Evolutionary conservation across 768 basidiomycete species (phyloP).

Genomic region (Terana coerulea): DNA sequence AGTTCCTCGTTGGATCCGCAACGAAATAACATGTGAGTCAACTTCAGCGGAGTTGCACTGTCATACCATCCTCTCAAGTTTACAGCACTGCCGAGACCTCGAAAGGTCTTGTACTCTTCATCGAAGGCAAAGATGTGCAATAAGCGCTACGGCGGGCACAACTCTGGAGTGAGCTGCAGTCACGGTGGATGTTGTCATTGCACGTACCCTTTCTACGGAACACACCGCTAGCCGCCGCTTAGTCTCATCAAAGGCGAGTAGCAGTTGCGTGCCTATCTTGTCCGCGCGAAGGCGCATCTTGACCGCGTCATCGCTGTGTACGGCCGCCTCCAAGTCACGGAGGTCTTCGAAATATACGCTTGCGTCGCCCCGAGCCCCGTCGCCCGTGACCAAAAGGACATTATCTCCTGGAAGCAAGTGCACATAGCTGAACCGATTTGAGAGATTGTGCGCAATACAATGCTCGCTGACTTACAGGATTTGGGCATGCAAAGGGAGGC

Average conservation of each 20-base stretch:
- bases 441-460: too few species aligned
- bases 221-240: constrained; percentile 46
- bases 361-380: constrained; percentile 30
- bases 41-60: constrained; percentile 14
- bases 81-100: constrained; percentile 37
- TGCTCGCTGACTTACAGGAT: too few species aligned
- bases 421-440: constrained; percentile 27
- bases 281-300: constrained; percentile 38
- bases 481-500: too few species aligned
- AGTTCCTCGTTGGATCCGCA: constrained; percentile 47
- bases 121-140: constrained; percentile 47
- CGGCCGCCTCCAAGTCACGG: constrained; percentile 27
- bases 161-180: too few species aligned
- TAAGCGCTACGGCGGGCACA: constrained; percentile 26
- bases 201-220: constrained; percentile 36
- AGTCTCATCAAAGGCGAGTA: constrained; percentile 49
- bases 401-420: constrained; percentile 40
- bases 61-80: constrained; percentile 43
- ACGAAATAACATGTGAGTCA: constrained; percentile 42
- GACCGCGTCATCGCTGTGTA: constrained; percentile 20
- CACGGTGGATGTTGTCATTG: too few species aligned
- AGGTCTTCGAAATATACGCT: constrained; percentile 37
- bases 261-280: constrained; percentile 41
- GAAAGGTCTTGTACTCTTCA: constrained; percentile 38
- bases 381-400: constrained; percentile 39